Base-by-base conservation (phyloP, 2,329 filamentous ascomycete genomes). In the Penicillium sp. region DNA sequence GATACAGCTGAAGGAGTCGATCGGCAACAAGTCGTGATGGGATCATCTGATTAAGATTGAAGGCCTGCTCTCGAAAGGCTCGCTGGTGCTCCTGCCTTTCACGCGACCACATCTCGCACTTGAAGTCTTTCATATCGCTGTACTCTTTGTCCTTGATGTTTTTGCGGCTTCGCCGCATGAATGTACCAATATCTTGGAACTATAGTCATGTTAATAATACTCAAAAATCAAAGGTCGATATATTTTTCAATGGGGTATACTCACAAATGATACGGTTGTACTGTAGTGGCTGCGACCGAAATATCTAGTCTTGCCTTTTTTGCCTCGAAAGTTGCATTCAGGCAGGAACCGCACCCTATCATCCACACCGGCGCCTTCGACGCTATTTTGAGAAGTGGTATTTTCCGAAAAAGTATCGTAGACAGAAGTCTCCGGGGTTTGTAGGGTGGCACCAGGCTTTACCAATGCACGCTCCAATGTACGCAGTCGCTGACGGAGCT, bases 1-100 rank as follows among this genome's bases (percentile, higher is more conserved):
- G 73, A 73, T 87, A 87, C 33, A 76, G 72, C 8, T 82, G 76
- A 16, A 87, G 74, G 1, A 87, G 78, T 55, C 79, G 71, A 60
- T 87, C 84, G 0, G 82, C 80, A 0, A 85, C 61, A 26, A 64
- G 57, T 38, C 67, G 70, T 16, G 71, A 58, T 0, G 87, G 85
- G 0, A 89, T 67, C 49, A 77, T 69, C 42, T 75, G 71, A 22
- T 72, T 65, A 0, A 78, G 60, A 14, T 65, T 65, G 54, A 70
- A 71, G 0, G 72, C 66, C 52, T 70, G 72, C n/a, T 73, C 69
- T 6, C 67, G 70, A 48, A 70, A 73, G n/a, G 66, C 66, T 8
- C 64, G 63, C 48, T 74, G 72, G 40, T 74, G 72, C 22, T 71
- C 65, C 22, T 71, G 63, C 38, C 61, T 68, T 43, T 76, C 70